phyloP scores from a whole-genome alignment of 805 yeast species.

The Tetrapisispora pingtungensis region DNA sequence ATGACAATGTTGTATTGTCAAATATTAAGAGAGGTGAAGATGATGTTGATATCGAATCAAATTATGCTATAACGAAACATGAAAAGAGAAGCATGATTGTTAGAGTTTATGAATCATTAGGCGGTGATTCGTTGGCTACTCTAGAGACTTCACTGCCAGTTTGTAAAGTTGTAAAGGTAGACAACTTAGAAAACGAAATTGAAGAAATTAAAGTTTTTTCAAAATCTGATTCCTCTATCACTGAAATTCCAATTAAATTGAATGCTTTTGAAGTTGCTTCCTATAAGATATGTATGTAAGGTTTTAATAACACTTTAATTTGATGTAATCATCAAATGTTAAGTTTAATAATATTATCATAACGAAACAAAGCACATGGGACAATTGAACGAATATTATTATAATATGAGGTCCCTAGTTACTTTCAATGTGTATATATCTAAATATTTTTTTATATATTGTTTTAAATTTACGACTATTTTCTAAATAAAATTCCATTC shows the following conservation, averaged over 20 bases:
- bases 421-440: too few relatives aligned
- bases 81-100: slow-evolving; percentile 48
- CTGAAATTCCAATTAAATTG: slow-evolving; percentile 38
- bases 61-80: slow-evolving; percentile 36
- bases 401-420: too few relatives aligned
- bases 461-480: too few relatives aligned
- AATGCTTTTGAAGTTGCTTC: slow-evolving; percentile 72
- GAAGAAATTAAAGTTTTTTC: slow-evolving; percentile 34
- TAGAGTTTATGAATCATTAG: slow-evolving; percentile 79
- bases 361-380: too few relatives aligned
- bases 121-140: slow-evolving; percentile 57
- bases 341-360: too few relatives aligned
- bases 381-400: too few relatives aligned
- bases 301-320: too few relatives aligned
- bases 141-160: slow-evolving; percentile 40
- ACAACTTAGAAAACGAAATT: slow-evolving; percentile 45
- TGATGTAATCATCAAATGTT: too few relatives aligned
- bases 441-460: too few relatives aligned
- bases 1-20: slow-evolving; percentile 54
- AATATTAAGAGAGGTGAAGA: slow-evolving; percentile 83
- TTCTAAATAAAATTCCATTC: too few relatives aligned
- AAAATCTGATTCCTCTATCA: neutral
- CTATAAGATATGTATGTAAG: slow-evolving; percentile 25
- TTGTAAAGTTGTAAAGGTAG: slow-evolving; percentile 42
- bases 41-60: slow-evolving; percentile 45